Conservation (phyloP, 2,329 filamentous ascomycete species). For the Claviceps pazoutovae region DNA sequence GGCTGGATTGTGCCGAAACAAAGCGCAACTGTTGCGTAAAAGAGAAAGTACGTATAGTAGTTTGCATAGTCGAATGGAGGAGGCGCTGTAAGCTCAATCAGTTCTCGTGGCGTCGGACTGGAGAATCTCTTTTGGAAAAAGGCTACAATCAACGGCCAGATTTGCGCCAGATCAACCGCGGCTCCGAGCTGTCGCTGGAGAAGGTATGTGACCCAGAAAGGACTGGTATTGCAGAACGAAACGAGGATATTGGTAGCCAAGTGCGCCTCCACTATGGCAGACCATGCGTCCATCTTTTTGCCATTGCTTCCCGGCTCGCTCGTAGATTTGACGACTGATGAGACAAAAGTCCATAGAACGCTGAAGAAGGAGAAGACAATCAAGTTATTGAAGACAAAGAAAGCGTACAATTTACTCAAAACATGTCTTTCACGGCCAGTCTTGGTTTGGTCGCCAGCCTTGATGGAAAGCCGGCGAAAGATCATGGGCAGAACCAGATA, state of each 20-base stretch:
- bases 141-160: slow-evolving; percentile 71
- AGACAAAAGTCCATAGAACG: slow-evolving; percentile 61
- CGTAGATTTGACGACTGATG: slow-evolving; percentile 47
- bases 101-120: slow-evolving; percentile 74
- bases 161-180: slow-evolving; percentile 82
- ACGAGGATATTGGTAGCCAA: slow-evolving; percentile 52
- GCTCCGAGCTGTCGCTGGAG: slow-evolving; percentile 87
- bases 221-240: slow-evolving; percentile 68
- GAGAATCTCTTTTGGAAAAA: slow-evolving; percentile 77
- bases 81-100: slow-evolving; percentile 86
- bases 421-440: slow-evolving; percentile 87
- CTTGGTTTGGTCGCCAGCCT: slow-evolving; percentile 80
- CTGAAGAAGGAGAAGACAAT: slow-evolving; percentile 89
- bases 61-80: slow-evolving; percentile 87
- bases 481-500: slow-evolving; percentile 82
- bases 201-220: slow-evolving; percentile 90
- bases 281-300: slow-evolving; percentile 47
- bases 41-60: slow-evolving; percentile 97
- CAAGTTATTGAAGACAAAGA: slow-evolving; percentile 96
- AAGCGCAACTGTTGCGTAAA: slow-evolving; percentile 79
- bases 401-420: slow-evolving; percentile 76
- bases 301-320: slow-evolving; percentile 13
- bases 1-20: slow-evolving; percentile 79
- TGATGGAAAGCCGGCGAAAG: slow-evolving; percentile 74
- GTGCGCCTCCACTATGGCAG: slow-evolving; percentile 50